phyloP scores from a whole-genome alignment of 495 filamentous ascomycete genomes.

The Tuber indicum region DNA sequence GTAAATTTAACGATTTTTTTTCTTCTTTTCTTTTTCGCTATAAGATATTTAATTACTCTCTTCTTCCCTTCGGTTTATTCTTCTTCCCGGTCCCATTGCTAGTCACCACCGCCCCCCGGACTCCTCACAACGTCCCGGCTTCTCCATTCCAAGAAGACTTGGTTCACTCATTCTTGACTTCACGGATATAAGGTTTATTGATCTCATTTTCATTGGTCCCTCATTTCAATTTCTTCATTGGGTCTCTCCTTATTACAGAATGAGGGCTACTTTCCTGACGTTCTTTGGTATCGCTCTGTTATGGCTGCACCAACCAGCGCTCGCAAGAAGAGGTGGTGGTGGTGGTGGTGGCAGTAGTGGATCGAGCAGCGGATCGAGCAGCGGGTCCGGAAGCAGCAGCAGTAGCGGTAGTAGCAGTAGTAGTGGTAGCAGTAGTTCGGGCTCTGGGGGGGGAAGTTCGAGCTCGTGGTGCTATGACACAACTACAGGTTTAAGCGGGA shows the following conservation, averaged over 20 bases:
- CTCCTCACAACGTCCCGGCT: background rate
- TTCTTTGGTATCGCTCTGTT: conserved; percentile 11
- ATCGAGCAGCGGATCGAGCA: background rate
- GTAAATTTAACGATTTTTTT: background rate
- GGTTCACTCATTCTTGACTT: background rate
- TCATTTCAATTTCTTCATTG: background rate
- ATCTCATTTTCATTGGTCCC: background rate
- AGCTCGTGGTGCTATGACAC: background rate
- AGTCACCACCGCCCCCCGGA: background rate
- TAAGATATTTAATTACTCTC: background rate
- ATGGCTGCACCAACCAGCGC: conserved; percentile 8
- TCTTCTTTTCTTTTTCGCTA: background rate
- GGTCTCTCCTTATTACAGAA: conserved; percentile 13
- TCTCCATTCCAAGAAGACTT: background rate
- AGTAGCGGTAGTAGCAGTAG: background rate
- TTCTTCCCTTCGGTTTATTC: background rate
- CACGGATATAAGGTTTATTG: background rate
- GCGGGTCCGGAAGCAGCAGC: background rate
- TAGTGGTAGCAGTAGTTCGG: conserved; percentile 2
- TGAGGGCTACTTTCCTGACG: conserved; percentile 14
- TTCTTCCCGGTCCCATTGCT: background rate
- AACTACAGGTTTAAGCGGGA: background rate
- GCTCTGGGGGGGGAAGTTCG: background rate
- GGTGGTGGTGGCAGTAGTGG: background rate
- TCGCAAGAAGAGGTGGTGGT: conserved; percentile 4